A percentile compares a stretch with the other conserved stretches of the same genome.
Conservation (phyloP, 1,284 basidiomycete genomes). For the Heterobasidion parviporum region DNA sequence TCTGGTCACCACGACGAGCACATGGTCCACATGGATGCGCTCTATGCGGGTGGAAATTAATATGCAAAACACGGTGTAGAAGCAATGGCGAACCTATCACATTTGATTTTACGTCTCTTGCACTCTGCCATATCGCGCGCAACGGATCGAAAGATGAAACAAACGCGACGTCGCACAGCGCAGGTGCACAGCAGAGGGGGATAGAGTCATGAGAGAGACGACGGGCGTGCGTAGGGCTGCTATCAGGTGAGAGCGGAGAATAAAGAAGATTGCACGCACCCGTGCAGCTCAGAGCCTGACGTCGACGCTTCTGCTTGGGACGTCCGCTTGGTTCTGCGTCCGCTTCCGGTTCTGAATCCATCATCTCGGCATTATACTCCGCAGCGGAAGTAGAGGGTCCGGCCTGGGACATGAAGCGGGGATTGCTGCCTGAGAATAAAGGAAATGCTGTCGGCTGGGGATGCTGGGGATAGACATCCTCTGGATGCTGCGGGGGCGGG, state of each 20-base stretch:
- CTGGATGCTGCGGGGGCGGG: background rate
- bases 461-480: background rate
- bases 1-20: slow-evolving; percentile 41
- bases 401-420: background rate
- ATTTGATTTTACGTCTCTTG: slow-evolving; percentile 55
- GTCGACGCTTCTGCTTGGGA: slow-evolving; percentile 66
- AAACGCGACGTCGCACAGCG: background rate
- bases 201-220: slow-evolving; percentile 8
- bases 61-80: slow-evolving; percentile 10
- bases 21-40: slow-evolving; percentile 51
- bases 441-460: slow-evolving; percentile 1
- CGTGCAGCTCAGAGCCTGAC: slow-evolving; percentile 71
- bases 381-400: slow-evolving; percentile 1
- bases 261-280: slow-evolving; percentile 35
- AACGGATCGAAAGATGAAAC: background rate
- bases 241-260: slow-evolving; percentile 5
- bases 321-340: slow-evolving; percentile 29
- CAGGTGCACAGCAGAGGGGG: slow-evolving; percentile 4
- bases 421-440: background rate
- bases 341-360: slow-evolving; percentile 38
- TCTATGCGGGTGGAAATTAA: slow-evolving; percentile 20
- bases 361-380: slow-evolving; percentile 12
- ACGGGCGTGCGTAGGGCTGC: slow-evolving; percentile 7
- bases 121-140: slow-evolving; percentile 31
- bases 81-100: slow-evolving; percentile 37